A percentile compares a stretch with the other conserved stretches of the same genome.
phyloP scores from a whole-genome alignment of 805 yeast genomes.

The Candida palmyrensis region DNA sequence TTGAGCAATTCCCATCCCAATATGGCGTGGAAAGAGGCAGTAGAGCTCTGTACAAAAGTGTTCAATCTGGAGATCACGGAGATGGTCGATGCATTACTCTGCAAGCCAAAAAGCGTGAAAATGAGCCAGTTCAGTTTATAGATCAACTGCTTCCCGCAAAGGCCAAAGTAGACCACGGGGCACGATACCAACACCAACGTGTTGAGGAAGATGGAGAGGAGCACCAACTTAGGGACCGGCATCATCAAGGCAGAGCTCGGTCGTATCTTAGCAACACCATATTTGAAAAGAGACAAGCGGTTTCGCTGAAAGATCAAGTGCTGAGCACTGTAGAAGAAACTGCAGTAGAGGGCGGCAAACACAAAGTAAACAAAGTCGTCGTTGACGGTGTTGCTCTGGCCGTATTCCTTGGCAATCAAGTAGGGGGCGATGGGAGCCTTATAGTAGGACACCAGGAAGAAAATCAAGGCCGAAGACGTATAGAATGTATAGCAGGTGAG shows the following conservation, averaged over 20 bases:
- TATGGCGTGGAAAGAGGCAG: conserved; percentile 21
- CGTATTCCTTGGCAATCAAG: conserved; percentile 20
- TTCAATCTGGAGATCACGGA: conserved; percentile 30
- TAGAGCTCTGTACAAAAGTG: conserved; percentile 4
- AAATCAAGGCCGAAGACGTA: conserved; percentile 16
- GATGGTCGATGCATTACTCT: too few relatives aligned
- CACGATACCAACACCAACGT: not conserved
- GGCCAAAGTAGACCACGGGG: not conserved
- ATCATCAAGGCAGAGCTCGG: conserved; percentile 18
- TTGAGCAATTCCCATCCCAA: conserved; percentile 52
- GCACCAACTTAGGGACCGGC: not conserved
- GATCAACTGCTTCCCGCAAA: not conserved
- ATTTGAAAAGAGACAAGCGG: conserved; percentile 43
- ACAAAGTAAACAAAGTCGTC: conserved; percentile 47
- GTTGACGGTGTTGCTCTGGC: conserved; percentile 30
- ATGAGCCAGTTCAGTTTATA: conserved; percentile 31
- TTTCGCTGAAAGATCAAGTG: conserved; percentile 53
- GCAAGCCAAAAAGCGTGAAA: too few relatives aligned
- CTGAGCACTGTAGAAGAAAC: conserved; percentile 44
- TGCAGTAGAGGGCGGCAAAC: conserved; percentile 38
- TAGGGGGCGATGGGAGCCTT: conserved; percentile 1
- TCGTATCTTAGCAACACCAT: conserved; percentile 35
- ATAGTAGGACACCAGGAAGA: conserved; percentile 7
- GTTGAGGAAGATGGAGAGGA: not conserved
- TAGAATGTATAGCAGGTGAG: conserved; percentile 15